Percentiles rank a stretch among this genome's conserved stretches.
These are phyloP conservation scores for Tolypocladium capitatum DNA, from an alignment of 2,329 filamentous ascomycete genomes.

Conservation along the genomic window DNA sequence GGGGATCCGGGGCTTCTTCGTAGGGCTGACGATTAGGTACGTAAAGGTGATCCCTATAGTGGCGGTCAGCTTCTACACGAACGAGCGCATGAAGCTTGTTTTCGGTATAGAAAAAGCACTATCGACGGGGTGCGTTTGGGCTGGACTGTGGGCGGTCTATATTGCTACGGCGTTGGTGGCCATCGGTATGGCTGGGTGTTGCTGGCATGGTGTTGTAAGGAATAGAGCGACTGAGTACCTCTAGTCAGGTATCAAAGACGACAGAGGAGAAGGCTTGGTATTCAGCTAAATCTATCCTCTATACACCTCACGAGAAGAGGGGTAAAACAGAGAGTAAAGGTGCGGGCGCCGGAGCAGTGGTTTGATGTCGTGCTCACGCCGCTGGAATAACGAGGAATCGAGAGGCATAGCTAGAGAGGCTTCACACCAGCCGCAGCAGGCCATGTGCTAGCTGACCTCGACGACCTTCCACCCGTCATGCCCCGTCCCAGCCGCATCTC, in stretches of 20 bases:
- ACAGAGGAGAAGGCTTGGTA: no score
- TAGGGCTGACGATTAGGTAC: conserved; percentile 89
- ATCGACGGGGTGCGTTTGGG: not conserved
- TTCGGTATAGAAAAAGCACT: conserved; percentile 46
- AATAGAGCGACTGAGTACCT: no score
- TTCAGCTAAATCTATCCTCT: no score
- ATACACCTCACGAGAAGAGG: no score
- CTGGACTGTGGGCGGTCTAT: not conserved
- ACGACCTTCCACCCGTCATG: conserved; percentile 6
- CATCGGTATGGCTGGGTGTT: not conserved
- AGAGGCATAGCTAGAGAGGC: no score
- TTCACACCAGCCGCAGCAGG: no score
- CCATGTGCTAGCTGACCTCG: conserved; percentile 2
- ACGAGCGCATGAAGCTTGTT: conserved; percentile 48
- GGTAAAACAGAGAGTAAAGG: no score
- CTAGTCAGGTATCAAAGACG: no score
- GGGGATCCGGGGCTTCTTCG: conserved; percentile 74
- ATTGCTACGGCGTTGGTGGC: conserved; percentile 5
- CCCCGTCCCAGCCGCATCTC: not conserved
- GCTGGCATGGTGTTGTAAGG: not conserved
- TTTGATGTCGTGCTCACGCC: conserved; percentile 34
- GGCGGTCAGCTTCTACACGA: conserved; percentile 56
- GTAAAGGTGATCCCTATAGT: conserved; percentile 86
- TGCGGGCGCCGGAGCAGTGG: conserved; percentile 32
- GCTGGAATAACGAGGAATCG: no score